Conservation (phyloP, 1,284 basidiomycete genomes). For the Leccinum ponderosum region DNA sequence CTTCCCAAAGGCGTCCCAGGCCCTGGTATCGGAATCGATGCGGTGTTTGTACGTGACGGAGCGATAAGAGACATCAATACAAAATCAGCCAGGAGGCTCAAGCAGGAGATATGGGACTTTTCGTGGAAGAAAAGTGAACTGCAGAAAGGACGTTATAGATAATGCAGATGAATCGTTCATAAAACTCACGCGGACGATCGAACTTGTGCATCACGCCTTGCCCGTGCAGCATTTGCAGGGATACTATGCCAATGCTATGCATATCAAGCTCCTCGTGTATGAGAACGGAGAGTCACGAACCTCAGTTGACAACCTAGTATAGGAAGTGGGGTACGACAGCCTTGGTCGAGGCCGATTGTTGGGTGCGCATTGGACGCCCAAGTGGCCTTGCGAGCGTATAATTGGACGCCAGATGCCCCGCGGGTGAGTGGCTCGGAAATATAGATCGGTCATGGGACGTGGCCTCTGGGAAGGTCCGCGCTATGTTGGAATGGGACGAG, state of each 20-base stretch:
- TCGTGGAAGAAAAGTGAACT: constrained; percentile 54
- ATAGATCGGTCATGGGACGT: too few relatives aligned
- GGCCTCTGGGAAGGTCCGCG: too few relatives aligned
- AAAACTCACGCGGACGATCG: constrained; percentile 36
- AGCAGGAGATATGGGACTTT: constrained; percentile 53
- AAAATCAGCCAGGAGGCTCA: constrained; percentile 42
- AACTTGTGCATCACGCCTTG: constrained; percentile 57
- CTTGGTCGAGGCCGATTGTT: too few relatives aligned
- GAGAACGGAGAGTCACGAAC: too few relatives aligned
- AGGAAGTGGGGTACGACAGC: too few relatives aligned
- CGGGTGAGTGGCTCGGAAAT: too few relatives aligned
- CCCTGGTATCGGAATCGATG: constrained; percentile 19
- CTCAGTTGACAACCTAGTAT: too few relatives aligned
- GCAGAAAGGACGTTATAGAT: constrained; percentile 49
- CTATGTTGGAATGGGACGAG: too few relatives aligned
- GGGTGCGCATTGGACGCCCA: too few relatives aligned
- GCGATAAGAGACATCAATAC: constrained; percentile 24
- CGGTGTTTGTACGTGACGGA: constrained; percentile 24
- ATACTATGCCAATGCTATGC: constrained; percentile 41
- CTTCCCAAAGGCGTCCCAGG: constrained; percentile 43
- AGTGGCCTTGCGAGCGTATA: too few relatives aligned
- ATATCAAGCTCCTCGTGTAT: too few relatives aligned
- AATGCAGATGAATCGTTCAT: constrained; percentile 37
- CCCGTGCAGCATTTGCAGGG: constrained; percentile 77
- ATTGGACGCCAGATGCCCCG: too few relatives aligned